Conservation (phyloP, 305 asterid genomes). For the Fraxinus platypoda region DNA sequence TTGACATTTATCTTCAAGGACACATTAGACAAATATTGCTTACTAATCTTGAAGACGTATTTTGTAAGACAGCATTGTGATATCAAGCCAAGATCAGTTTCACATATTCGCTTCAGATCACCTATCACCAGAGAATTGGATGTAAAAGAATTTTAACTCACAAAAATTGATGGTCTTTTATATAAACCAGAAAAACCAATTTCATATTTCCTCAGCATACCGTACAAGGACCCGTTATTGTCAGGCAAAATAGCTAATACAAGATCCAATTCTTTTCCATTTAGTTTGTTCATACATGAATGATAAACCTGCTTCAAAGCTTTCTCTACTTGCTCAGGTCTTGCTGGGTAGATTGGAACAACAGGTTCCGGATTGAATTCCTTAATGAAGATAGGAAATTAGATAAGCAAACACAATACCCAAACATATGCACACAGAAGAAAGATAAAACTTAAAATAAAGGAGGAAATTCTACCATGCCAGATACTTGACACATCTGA, state of each 20-base stretch:
- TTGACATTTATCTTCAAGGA: constrained; percentile 94
- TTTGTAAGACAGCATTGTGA: constrained; percentile 97
- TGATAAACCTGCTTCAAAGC: constrained; percentile 87
- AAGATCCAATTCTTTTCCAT: constrained; percentile 95
- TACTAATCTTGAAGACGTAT: constrained; percentile 90
- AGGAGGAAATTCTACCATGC: constrained; percentile 63
- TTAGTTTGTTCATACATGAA: constrained; percentile 67
- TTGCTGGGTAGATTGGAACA: constrained; percentile 78
- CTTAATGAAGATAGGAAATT: constrained; percentile 35
- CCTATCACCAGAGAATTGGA: constrained; percentile 40
- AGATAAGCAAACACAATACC: neutral
- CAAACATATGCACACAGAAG: neutral
- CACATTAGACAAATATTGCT: constrained; percentile 98
- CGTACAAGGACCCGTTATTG: constrained; percentile 88
- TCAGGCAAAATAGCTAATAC: constrained; percentile 88
- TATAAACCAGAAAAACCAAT: neutral
- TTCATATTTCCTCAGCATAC: constrained; percentile 33
- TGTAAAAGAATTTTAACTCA: neutral
- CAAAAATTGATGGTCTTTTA: neutral
- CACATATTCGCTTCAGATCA: constrained; percentile 93
- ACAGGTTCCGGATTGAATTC: constrained; percentile 87
- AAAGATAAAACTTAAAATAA: neutral
- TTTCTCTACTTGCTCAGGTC: constrained; percentile 97
- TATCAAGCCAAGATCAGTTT: constrained; percentile 93
- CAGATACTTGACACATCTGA: constrained; percentile 98